phyloP scores from a whole-genome alignment of 225 moss, liverwort and hornwort species.

The Thuidium tamariscinum region DNA sequence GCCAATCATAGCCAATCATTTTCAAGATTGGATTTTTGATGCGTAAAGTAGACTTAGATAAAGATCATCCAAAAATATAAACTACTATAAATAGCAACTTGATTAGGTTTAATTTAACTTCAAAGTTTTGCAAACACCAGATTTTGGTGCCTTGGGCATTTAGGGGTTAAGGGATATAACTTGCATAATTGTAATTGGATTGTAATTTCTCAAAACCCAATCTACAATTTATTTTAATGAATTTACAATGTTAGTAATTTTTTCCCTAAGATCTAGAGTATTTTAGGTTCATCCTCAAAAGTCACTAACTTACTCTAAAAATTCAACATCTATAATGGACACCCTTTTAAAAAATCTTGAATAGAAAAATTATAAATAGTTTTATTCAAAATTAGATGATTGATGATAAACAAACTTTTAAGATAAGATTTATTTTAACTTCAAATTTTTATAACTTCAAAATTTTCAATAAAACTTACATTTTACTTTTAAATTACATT shows the following conservation, averaged over 20 bases:
- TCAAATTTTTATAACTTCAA: too few relatives aligned
- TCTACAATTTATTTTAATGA: background rate
- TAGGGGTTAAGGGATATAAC: background rate
- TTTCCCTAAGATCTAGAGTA: background rate
- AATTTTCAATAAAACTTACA: too few relatives aligned
- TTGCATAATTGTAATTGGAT: background rate
- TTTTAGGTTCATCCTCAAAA: background rate
- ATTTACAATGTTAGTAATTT: background rate
- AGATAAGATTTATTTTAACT: background rate
- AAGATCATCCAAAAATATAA: too few relatives aligned
- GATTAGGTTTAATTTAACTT: too few relatives aligned
- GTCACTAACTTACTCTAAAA: background rate
- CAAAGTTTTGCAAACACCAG: too few relatives aligned
- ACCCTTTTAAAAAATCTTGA: background rate
- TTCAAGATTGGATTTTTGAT: too few relatives aligned
- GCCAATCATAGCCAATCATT: too few relatives aligned
- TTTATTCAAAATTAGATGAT: background rate
- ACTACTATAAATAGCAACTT: too few relatives aligned
- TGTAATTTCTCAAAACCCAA: background rate
- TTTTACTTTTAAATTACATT: too few relatives aligned
- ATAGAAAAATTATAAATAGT: background rate
- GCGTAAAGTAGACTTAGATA: too few relatives aligned
- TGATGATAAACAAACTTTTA: background rate
- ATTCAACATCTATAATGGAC: background rate
- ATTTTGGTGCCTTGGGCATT: too few relatives aligned